Conservation (phyloP, 495 filamentous ascomycete genomes). For the Xylaria intraflava region DNA sequence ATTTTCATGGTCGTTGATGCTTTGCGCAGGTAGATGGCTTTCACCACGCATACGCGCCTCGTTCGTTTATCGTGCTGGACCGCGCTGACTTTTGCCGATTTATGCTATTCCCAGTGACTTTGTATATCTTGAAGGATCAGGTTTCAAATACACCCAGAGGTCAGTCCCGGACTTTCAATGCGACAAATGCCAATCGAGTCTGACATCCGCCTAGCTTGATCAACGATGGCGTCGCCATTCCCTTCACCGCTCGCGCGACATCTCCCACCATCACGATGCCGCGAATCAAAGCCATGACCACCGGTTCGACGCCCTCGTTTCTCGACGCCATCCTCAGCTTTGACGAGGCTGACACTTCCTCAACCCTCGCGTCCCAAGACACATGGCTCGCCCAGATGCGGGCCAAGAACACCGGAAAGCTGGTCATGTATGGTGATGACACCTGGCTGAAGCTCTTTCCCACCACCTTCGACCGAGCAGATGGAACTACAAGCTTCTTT, state of each 20-base stretch:
- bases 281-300: conserved; percentile 93
- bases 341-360: conserved; percentile 84
- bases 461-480: conserved; percentile 70
- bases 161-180: conserved; percentile 37
- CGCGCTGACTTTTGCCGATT: conserved; percentile 4
- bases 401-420: conserved; percentile 57
- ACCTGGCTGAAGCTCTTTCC: conserved; percentile 98
- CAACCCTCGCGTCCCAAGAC: conserved; percentile 79
- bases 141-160: conserved; percentile 88
- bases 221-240: conserved; percentile 69
- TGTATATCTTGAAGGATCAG: conserved; percentile 73
- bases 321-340: conserved; percentile 96
- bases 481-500: conserved; percentile 97
- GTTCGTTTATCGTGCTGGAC: neutral
- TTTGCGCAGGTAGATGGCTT: conserved; percentile 62
- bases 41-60: neutral
- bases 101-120: conserved; percentile 65
- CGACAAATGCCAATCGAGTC: conserved; percentile 7
- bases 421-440: conserved; percentile 96
- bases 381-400: conserved; percentile 93
- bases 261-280: conserved; percentile 99
- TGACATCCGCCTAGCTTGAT: conserved; percentile 59
- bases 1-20: conserved; percentile 99
- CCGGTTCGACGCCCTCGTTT: conserved; percentile 92
- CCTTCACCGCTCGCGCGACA: conserved; percentile 93